Conservation (phyloP, 352 stramenopile species). For the Globisporangium alternatum region DNA sequence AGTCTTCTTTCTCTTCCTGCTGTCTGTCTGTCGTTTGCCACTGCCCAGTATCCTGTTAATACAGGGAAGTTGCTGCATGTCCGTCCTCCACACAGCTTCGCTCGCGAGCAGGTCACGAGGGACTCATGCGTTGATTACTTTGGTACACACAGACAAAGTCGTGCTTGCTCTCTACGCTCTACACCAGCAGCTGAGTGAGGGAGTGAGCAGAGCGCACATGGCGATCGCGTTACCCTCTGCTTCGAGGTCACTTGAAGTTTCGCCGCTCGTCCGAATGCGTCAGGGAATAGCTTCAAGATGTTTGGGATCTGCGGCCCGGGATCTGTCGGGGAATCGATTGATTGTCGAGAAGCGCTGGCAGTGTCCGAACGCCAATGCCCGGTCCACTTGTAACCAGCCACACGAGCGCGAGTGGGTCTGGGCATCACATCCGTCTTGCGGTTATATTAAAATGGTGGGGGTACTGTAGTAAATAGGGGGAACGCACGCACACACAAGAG, state of each 20-base stretch:
- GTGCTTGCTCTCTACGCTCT: no score
- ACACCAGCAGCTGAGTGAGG: no score
- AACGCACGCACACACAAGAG: background rate
- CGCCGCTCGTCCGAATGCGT: background rate
- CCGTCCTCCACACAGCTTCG: background rate
- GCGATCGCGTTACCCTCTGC: background rate
- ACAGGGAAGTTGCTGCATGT: no score
- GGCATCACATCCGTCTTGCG: background rate
- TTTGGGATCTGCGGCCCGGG: no score
- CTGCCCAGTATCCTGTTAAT: background rate
- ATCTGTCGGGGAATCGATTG: no score
- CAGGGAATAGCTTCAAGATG: background rate
- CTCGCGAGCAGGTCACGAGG: background rate
- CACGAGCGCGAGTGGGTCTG: no score
- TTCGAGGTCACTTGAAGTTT: background rate
- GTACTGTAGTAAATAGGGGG: constrained; percentile 2
- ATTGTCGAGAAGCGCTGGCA: no score
- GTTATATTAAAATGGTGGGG: constrained; percentile 1
- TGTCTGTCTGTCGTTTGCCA: no score
- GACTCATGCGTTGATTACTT: background rate
- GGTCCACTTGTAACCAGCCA: no score
- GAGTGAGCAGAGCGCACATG: background rate
- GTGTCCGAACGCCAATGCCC: no score
- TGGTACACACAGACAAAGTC: no score
- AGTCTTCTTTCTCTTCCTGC: background rate